phyloP scores from a whole-genome alignment of 164 flowering plant species.

The Kingdonia uniflora region DNA sequence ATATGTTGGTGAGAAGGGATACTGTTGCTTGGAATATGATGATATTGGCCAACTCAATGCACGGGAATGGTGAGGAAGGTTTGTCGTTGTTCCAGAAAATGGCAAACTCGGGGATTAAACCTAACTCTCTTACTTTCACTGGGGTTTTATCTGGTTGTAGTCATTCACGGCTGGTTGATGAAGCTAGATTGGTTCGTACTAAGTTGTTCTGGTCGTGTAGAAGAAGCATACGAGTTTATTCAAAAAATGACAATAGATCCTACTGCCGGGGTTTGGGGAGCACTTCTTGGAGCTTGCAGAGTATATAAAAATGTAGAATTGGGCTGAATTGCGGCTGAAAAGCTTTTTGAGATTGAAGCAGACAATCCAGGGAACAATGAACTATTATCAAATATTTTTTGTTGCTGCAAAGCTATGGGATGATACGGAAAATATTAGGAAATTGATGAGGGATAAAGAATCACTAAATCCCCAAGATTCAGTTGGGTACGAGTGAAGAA shows the following conservation, averaged over 20 bases:
- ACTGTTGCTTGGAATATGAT: conserved; percentile 55
- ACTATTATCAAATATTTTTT: conserved; percentile 33
- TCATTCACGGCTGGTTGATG: conserved; percentile 44
- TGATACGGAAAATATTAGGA: conserved; percentile 43
- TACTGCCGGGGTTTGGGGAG: conserved; percentile 51
- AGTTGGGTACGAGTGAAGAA: conserved; percentile 52
- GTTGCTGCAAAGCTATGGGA: conserved; percentile 35
- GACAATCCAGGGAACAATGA: conserved; percentile 56
- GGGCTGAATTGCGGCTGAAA: conserved; percentile 37
- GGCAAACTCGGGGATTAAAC: conserved; percentile 32
- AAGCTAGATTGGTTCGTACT: conserved; percentile 30
- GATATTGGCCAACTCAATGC: conserved; percentile 54
- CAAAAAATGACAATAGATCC: conserved; percentile 46
- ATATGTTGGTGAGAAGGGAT: conserved; percentile 28
- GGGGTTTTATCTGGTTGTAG: conserved; percentile 50
- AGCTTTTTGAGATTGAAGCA: conserved; percentile 49
- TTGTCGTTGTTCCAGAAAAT: conserved; percentile 36
- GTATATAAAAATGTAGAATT: conserved; percentile 43
- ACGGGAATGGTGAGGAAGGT: conserved; percentile 44
- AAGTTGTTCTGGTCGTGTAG: conserved; percentile 44
- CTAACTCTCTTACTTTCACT: conserved; percentile 45
- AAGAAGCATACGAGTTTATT: conserved; percentile 44
- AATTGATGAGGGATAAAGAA: conserved; percentile 41
- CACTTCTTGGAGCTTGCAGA: too few relatives aligned
- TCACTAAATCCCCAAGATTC: conserved; percentile 41